Conservation (phyloP, 495 filamentous ascomycete species). For the Aspergillus sclerotiicarbonarius region DNA sequence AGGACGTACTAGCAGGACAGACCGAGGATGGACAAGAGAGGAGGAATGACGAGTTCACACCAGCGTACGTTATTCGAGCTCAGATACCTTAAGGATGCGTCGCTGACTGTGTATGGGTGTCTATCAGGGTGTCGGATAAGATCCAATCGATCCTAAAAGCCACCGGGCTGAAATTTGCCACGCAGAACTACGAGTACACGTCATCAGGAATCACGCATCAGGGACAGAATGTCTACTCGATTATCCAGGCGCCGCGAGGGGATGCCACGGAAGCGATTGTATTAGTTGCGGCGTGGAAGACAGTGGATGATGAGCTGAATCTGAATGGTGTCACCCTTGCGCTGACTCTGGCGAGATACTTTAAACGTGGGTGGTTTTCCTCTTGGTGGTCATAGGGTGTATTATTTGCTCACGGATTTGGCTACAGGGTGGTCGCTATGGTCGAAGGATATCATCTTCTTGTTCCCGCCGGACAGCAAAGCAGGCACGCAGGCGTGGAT, state of each 20-base stretch:
- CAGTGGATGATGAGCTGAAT: constrained; percentile 76
- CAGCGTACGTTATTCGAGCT: constrained; percentile 40
- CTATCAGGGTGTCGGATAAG: constrained; percentile 59
- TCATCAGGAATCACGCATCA: constrained; percentile 67
- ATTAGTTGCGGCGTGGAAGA: constrained; percentile 83
- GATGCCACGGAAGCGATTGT: constrained; percentile 99
- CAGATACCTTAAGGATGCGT: background rate
- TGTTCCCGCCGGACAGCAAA: constrained; percentile 84
- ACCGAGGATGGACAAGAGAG: constrained; percentile 14
- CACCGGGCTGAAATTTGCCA: constrained; percentile 78
- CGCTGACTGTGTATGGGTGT: background rate
- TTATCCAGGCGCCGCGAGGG: constrained; percentile 90
- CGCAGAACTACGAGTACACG: constrained; percentile 79
- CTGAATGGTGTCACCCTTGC: constrained; percentile 81
- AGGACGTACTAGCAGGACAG: constrained; percentile 37
- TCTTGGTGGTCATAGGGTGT: constrained; percentile 12
- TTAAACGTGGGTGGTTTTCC: constrained; percentile 62
- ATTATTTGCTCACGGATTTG: constrained; percentile 5
- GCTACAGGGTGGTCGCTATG: constrained; percentile 84
- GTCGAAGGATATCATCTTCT: constrained; percentile 97
- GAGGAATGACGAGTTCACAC: constrained; percentile 31
- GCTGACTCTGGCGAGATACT: constrained; percentile 86
- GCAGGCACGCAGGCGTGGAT: constrained; percentile 96
- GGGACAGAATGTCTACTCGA: constrained; percentile 91
- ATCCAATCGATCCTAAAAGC: constrained; percentile 71